Evolutionary conservation across 495 filamentous ascomycete genomes (phyloP).

Genomic region (Lophiostoma macrostomum): DNA sequence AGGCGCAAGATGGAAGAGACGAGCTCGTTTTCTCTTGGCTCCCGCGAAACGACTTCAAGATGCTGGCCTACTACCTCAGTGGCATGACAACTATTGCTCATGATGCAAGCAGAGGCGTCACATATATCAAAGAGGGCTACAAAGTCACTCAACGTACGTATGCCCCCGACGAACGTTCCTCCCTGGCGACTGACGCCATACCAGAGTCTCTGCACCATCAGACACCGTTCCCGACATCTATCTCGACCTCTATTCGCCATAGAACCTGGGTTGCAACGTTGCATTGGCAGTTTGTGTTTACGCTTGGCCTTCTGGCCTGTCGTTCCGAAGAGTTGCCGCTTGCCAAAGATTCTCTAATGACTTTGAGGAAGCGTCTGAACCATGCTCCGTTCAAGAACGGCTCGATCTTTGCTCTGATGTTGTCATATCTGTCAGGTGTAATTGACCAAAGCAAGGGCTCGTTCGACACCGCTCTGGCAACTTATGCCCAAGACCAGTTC

Average conservation of each 20-base stretch:
- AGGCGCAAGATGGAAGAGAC: constrained; percentile 32
- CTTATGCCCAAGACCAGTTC: constrained; percentile 63
- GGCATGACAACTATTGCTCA: constrained; percentile 65
- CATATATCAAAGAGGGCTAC: constrained; percentile 64
- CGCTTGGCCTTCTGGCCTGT: constrained; percentile 59
- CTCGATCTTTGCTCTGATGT: constrained; percentile 45
- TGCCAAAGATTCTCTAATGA: constrained; percentile 47
- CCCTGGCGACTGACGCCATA: constrained; percentile 41
- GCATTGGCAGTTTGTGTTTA: constrained; percentile 56
- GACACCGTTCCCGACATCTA: constrained; percentile 46
- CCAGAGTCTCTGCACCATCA: constrained; percentile 14
- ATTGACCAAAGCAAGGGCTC: constrained; percentile 77
- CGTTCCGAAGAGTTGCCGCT: constrained; percentile 61
- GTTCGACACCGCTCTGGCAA: constrained; percentile 58
- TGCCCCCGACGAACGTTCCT: neutral
- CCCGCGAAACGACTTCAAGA: constrained; percentile 62
- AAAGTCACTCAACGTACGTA: constrained; percentile 52
- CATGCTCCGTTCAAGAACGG: constrained; percentile 45
- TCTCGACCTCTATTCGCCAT: constrained; percentile 45
- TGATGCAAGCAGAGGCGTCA: constrained; percentile 65
- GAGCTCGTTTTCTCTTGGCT: constrained; percentile 61
- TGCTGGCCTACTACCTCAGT: constrained; percentile 70
- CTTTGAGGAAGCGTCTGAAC: constrained; percentile 41
- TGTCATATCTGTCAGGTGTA: constrained; percentile 68
- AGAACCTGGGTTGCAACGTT: constrained; percentile 51